These are phyloP conservation scores for Helotiales sp. DNA, from an alignment of 2,329 filamentous ascomycete genomes.

Conservation along the genomic window DNA sequence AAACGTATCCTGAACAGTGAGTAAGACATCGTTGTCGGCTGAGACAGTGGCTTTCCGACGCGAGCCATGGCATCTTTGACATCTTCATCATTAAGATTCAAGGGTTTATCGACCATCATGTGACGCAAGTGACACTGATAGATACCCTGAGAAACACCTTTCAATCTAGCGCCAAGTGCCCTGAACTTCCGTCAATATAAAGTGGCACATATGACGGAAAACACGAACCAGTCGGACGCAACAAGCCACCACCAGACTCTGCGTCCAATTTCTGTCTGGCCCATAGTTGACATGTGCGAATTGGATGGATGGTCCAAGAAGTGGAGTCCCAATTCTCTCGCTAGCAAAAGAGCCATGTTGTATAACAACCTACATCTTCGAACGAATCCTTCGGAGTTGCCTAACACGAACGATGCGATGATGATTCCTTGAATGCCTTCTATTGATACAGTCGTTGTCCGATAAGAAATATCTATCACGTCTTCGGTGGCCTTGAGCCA, in stretches of 20 bases:
- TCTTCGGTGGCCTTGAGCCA: slow-evolving; percentile 37
- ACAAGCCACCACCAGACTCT: slow-evolving; percentile 42
- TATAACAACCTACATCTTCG: slow-evolving; percentile 34
- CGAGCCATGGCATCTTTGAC: background rate
- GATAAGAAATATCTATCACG: slow-evolving; percentile 35
- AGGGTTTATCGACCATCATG: slow-evolving; percentile 26
- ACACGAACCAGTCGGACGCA: slow-evolving; percentile 37
- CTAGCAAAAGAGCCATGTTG: slow-evolving; percentile 31
- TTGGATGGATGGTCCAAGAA: slow-evolving; percentile 22
- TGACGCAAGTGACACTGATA: slow-evolving; percentile 38
- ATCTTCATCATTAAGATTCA: background rate
- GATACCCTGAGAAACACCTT: slow-evolving; percentile 34
- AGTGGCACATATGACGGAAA: background rate
- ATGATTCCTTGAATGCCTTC: slow-evolving; percentile 39
- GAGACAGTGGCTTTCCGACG: background rate
- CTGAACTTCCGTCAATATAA: slow-evolving; percentile 7
- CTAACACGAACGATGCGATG: slow-evolving; percentile 34
- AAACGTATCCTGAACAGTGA: slow-evolving; percentile 38
- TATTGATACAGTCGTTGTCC: slow-evolving; percentile 27
- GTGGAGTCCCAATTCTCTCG: slow-evolving; percentile 20
- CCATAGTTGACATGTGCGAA: slow-evolving; percentile 20
- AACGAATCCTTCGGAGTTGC: slow-evolving; percentile 36
- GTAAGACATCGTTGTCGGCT: too few species aligned
- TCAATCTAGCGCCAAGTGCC: slow-evolving; percentile 31
- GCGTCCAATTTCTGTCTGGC: slow-evolving; percentile 35